Evolutionary conservation across 106 monocot species (phyloP), one percentile per base, ranked within the genome.

Genomic region (Dendrobium nobile): DNA sequence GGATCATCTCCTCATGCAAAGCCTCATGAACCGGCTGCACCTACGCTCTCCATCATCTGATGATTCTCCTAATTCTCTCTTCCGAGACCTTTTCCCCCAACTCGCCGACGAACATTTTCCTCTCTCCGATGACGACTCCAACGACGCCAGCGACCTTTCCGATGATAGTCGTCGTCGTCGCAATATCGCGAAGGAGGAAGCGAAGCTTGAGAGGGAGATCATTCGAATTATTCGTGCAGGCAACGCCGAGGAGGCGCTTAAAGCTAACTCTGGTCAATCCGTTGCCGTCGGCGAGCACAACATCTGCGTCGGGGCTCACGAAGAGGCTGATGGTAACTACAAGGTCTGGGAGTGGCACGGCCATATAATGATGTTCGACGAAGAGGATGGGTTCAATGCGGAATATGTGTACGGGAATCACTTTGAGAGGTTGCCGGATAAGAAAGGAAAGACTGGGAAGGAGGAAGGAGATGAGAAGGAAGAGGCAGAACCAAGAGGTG

Each of bases 331-430:
- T 17, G 84, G 87, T 16, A 89, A 91, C 82, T 91, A 99, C 75
- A 74, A 93, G 13, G 89, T 99, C 0, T 99, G 98, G 98, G 98
- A 99, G 80, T 99, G 98, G 98, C 98, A 99, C 77, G 98, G 98
- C 8, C 98, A 99, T 77, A 79, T 99, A 44, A 95, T 95, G 98
- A 54, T 99, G 61, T 99, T 91, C 78, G 95, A 99, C 47, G 91
- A 95, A 79, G 91, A 91, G 77, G 89, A 87, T 42, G 98, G 98
- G 27, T 95, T 91, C 81, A 82, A 85, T 0, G 91, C 98, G 3
- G 98, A 99, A 86, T 99, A 99, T 51, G 82, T 99, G 10, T 99
- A 99, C 20, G 98, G 98, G 47, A 99, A 93, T 80, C 87, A 99
- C 83, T 95, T 99, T 54, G 98, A 99, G 86, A 83, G 85, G 77